phyloP scores from a whole-genome alignment of 1,284 basidiomycete genomes.

The Ganoderma sp. region DNA sequence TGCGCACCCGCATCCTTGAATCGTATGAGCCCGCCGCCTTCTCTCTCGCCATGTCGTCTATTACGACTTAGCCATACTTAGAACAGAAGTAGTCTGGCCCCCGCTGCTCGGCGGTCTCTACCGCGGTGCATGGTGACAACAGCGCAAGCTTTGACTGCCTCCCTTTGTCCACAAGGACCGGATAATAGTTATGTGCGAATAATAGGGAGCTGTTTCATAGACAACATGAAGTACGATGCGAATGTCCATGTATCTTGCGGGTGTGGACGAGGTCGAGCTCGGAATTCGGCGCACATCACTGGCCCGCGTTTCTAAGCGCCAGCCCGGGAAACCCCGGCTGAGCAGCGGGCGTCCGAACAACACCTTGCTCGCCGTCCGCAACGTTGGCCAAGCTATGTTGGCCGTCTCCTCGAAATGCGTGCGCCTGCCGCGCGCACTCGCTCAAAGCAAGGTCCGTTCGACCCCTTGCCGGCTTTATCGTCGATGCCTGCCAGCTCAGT shows the following conservation, averaged over 20 bases:
- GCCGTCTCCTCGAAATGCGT: conserved; percentile 42
- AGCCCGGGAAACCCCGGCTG: conserved; percentile 30
- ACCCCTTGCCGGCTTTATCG: no score
- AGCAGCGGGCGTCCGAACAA: conserved; percentile 29
- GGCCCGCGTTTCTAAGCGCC: conserved; percentile 18
- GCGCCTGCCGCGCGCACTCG: conserved; percentile 56
- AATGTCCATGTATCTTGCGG: background rate
- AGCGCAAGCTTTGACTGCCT: background rate
- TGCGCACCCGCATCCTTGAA: background rate
- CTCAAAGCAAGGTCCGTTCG: conserved; percentile 32
- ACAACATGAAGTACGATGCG: background rate
- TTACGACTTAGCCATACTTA: no score
- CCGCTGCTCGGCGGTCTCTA: no score
- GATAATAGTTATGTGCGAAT: background rate
- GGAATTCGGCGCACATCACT: conserved; percentile 21
- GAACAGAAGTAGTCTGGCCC: no score
- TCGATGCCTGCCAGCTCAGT: conserved; percentile 6
- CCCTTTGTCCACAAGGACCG: background rate
- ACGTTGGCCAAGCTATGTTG: conserved; percentile 37
- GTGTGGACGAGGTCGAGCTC: background rate
- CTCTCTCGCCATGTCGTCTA: background rate
- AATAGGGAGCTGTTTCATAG: background rate
- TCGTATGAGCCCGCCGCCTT: background rate
- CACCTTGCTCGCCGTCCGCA: conserved; percentile 34
- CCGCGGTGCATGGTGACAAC: no score